phyloP scores from a whole-genome alignment of 495 filamentous ascomycete species.

The Cairneyella variabilis region DNA sequence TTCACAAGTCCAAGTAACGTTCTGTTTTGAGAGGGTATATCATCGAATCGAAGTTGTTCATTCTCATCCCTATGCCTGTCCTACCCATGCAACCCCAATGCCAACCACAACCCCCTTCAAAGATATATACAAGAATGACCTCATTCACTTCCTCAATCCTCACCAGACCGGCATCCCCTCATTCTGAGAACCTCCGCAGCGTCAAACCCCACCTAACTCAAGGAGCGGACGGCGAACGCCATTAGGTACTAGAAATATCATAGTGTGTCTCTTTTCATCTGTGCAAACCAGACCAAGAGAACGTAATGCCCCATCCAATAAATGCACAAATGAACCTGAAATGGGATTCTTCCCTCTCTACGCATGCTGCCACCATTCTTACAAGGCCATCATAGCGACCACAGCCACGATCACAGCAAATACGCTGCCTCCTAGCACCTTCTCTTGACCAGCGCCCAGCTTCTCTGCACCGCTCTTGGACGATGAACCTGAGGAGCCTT shows the following conservation, averaged over 20 bases:
- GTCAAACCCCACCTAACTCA: constrained; percentile 6
- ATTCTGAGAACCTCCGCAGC: too few relatives aligned
- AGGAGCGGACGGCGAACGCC: constrained; percentile 27
- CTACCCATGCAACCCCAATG: too few relatives aligned
- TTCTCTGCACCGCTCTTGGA: constrained; percentile 30
- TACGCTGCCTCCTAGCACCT: constrained; percentile 39
- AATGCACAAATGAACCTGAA: not conserved
- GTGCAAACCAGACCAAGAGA: not conserved
- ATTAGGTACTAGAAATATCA: constrained; percentile 10
- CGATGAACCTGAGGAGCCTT: constrained; percentile 1
- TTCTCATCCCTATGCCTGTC: too few relatives aligned
- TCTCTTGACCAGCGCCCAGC: constrained; percentile 30
- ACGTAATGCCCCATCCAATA: not conserved
- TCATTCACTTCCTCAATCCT: not conserved
- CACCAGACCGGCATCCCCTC: not conserved
- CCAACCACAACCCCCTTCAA: not conserved
- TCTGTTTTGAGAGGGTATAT: too few relatives aligned
- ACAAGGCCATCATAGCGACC: constrained; percentile 41
- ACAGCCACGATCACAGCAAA: constrained; percentile 48
- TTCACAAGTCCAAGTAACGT: too few relatives aligned
- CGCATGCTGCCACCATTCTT: not conserved
- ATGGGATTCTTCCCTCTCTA: not conserved
- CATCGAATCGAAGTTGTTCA: too few relatives aligned
- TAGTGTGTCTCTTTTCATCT: not conserved
- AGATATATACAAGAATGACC: constrained; percentile 16